These are phyloP conservation scores for Sophora flavescens DNA, from an alignment of 306 rosid species.

Conservation along the genomic window DNA sequence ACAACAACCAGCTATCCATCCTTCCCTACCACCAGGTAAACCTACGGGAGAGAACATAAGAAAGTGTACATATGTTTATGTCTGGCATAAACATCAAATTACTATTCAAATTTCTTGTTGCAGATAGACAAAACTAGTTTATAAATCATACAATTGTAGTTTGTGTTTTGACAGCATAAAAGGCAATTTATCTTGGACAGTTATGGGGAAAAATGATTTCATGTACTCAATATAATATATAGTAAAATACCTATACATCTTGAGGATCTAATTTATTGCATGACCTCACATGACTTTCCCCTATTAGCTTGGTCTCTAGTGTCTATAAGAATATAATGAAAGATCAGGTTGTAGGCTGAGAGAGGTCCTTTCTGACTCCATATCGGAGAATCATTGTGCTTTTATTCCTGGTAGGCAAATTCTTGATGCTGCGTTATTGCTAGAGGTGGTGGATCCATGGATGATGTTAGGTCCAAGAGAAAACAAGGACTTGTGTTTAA, in stretches of 20 bases:
- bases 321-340: too few species aligned
- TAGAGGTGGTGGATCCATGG: too few species aligned
- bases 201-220: neutral
- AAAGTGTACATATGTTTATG: neutral
- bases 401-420: too few species aligned
- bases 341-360: too few species aligned
- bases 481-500: too few species aligned
- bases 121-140: slow-evolving; percentile 38
- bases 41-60: neutral
- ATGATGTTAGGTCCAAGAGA: too few species aligned
- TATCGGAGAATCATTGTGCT: too few species aligned
- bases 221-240: slow-evolving; percentile 31
- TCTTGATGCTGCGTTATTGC: too few species aligned
- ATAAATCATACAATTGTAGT: neutral
- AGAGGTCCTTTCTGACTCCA: too few species aligned
- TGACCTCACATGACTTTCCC: neutral
- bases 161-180: slow-evolving; percentile 7
- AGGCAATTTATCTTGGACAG: slow-evolving; percentile 34
- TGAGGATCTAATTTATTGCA: slow-evolving; percentile 26
- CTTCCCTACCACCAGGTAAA: neutral
- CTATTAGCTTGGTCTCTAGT: too few species aligned
- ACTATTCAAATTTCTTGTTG: slow-evolving; percentile 16
- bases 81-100: slow-evolving; percentile 25
- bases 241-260: slow-evolving; percentile 11
- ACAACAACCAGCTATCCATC: slow-evolving; percentile 18